Evolutionary conservation across 495 filamentous ascomycete species (phyloP), one percentile per base, ranked within the genome.

Genomic region (Penicillium parvum): DNA sequence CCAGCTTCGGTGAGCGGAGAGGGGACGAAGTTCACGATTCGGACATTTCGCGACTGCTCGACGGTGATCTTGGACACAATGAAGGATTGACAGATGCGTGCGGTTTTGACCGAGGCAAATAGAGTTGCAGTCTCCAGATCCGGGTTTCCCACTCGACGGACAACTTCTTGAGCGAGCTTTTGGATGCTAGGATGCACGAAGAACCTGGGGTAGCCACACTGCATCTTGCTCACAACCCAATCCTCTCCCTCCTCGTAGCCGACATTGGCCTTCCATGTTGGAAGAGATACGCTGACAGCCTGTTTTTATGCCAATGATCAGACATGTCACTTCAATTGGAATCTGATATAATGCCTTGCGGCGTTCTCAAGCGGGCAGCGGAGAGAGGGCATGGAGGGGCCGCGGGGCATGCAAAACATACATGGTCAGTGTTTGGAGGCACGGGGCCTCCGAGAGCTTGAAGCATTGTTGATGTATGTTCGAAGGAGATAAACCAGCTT

Each of bases 231-330:
- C 26, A 94, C 41, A 8, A 98, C 85, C 86, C 88, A 90, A 40
- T 82, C 73, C 58, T 92, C 76, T 20, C 90, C 91, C 63, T 97
- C 88, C 63, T 97, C 92, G 50, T 98, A 98, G 2, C 77, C 92
- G 18, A 97, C 70, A 58, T 91, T 96, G 29, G 89, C 69, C 50
- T 71, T 78, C 92, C 92, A 98, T 71, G 91, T 92, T 32, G 92
- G 92, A 22, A 98, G 73, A 3, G 94, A 97, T 15, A 96, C 89
- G 60, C 90, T 96, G 46, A 97, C 87, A 34, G 92, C 94, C 91
- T 97, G 45, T 46, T 45, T 32, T 36, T 50, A 11, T 40, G 39
- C 53, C 12, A 56, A 30, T 32, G 23, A 12, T 37, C 23, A 41
- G 27, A 21, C 15, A 32, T 30, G 2, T 17, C 17, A 19, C 27